These are phyloP conservation scores for Ruellia speciosa DNA, from an alignment of 305 asterid genomes.

Conservation along the genomic window DNA sequence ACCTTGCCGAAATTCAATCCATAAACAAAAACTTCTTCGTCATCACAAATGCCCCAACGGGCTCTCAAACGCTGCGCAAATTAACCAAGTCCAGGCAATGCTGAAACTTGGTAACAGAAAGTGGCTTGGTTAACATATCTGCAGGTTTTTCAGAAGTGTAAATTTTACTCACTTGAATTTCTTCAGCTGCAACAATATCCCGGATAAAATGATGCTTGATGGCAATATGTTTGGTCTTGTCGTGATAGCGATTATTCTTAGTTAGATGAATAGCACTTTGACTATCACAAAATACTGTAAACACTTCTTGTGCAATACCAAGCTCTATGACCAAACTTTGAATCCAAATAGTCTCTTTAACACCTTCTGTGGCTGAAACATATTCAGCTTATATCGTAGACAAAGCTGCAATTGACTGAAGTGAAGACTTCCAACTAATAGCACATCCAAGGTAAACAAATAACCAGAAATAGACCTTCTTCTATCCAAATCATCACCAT, in stretches of 20 bases:
- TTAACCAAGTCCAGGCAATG: background rate
- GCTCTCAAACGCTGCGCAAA: background rate
- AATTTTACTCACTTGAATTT: background rate
- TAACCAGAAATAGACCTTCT: background rate
- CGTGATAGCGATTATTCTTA: background rate
- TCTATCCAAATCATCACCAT: background rate
- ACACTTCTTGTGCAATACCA: background rate
- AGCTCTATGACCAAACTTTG: background rate
- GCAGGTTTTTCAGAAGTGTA: background rate
- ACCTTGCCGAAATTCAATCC: background rate
- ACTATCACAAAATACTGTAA: background rate
- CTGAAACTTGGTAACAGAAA: background rate
- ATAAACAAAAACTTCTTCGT: background rate
- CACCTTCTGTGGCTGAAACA: background rate
- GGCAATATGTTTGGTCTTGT: background rate
- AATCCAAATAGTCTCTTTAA: background rate
- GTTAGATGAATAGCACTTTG: background rate
- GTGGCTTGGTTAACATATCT: background rate
- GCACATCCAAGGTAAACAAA: background rate
- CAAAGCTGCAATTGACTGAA: background rate
- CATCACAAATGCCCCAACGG: background rate
- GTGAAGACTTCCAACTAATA: background rate
- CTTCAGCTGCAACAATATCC: background rate
- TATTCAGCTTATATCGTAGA: background rate
- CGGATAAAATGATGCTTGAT: background rate